Evolutionary conservation across 495 filamentous ascomycete species (phyloP).

Genomic region (Astrocystis sublimbata): DNA sequence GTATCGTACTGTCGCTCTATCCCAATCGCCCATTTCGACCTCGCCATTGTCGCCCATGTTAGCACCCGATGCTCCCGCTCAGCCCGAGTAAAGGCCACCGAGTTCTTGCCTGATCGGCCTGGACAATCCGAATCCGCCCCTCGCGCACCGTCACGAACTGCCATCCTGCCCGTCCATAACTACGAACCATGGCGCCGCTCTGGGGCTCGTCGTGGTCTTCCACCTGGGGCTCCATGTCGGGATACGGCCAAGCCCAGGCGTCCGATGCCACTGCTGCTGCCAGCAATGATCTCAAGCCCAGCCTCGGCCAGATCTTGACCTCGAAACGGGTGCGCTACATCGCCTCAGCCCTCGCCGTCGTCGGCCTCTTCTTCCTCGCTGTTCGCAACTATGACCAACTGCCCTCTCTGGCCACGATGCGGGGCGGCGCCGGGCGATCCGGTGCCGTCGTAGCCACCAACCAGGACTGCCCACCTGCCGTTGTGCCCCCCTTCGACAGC

Average conservation of each 20-base stretch:
- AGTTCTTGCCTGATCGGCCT: background rate
- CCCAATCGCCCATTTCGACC: background rate
- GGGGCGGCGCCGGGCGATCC: constrained; percentile 16
- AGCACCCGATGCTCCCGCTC: background rate
- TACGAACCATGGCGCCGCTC: constrained; percentile 30
- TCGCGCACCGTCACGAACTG: background rate
- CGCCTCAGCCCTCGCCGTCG: constrained; percentile 23
- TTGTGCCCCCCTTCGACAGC: constrained; percentile 28
- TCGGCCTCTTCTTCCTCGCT: constrained; percentile 32
- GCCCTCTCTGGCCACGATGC: constrained; percentile 29
- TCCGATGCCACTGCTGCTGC: constrained; percentile 21
- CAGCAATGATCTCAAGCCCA: constrained; percentile 30
- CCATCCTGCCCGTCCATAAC: background rate
- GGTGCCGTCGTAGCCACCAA: constrained; percentile 16
- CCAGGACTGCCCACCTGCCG: constrained; percentile 31
- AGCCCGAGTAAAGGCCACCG: background rate
- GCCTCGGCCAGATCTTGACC: constrained; percentile 32
- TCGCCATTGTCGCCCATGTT: background rate
- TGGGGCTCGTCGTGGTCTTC: constrained; percentile 34
- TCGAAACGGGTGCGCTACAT: constrained; percentile 35
- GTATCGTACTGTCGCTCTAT: too few relatives aligned
- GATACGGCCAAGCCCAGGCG: constrained; percentile 28
- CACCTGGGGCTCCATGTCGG: constrained; percentile 28
- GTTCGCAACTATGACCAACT: constrained; percentile 35
- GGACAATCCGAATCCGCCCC: background rate